These are phyloP conservation scores for Beauveria rudraprayagi DNA, from an alignment of 2,329 filamentous ascomycete species.

Conservation along the genomic window DNA sequence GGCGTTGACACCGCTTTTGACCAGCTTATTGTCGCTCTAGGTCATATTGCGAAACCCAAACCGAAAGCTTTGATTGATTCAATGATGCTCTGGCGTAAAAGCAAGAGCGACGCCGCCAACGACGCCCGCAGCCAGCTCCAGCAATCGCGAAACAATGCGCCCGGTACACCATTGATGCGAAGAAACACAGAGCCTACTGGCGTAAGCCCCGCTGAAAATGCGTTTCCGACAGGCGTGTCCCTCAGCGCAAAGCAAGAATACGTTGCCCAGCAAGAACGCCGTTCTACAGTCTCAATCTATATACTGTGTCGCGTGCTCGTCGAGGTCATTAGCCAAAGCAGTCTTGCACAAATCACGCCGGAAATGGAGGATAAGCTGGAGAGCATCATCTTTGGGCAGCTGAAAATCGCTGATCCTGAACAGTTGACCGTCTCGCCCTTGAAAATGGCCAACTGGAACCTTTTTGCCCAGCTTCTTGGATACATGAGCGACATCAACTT, in stretches of 20 bases:
- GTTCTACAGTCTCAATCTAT: conserved; percentile 91
- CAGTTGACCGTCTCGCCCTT: conserved; percentile 69
- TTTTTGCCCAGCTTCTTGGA: conserved; percentile 88
- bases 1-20: conserved; percentile 86
- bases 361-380: conserved; percentile 94
- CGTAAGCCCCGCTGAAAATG: conserved; percentile 24
- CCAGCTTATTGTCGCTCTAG: conserved; percentile 85
- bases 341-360: conserved; percentile 67
- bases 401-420: conserved; percentile 81
- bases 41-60: conserved; percentile 88
- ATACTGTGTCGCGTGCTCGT: conserved; percentile 89
- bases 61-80: conserved; percentile 94
- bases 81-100: conserved; percentile 97
- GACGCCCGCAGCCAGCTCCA: conserved; percentile 54
- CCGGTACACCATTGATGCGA: conserved; percentile 48
- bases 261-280: conserved; percentile 73
- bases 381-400: conserved; percentile 91
- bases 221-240: conserved; percentile 28
- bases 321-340: conserved; percentile 89
- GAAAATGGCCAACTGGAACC: conserved; percentile 88
- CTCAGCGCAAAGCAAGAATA: conserved; percentile 56
- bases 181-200: conserved; percentile 69
- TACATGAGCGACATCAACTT: conserved; percentile 95
- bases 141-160: conserved; percentile 36
- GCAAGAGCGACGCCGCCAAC: conserved; percentile 82